These are phyloP conservation scores for Kwoniella dejecticola DNA, from an alignment of 768 basidiomycete species.

Conservation along the genomic window DNA sequence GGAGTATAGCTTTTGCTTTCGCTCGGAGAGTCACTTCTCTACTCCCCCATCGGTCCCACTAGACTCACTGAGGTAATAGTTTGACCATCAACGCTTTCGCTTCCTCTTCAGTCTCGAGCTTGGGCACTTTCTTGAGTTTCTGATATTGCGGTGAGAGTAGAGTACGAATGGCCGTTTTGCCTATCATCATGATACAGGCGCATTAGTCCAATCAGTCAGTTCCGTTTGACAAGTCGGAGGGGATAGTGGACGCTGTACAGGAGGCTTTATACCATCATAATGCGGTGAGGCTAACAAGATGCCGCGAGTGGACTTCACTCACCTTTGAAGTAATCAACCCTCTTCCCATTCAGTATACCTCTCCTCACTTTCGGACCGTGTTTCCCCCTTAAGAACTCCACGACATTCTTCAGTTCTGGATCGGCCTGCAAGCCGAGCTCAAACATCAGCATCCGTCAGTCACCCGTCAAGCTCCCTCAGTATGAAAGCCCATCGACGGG, in stretches of 20 bases:
- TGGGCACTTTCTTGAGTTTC: conserved; percentile 70
- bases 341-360: conserved; percentile 89
- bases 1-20: too few relatives aligned
- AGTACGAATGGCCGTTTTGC: conserved; percentile 89
- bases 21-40: not conserved
- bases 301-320: conserved; percentile 33
- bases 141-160: conserved; percentile 88
- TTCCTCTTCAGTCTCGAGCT: conserved; percentile 72
- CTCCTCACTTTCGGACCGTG: conserved; percentile 84
- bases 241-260: too few relatives aligned
- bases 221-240: too few relatives aligned
- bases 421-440: conserved; percentile 68
- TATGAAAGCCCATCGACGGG: too few relatives aligned
- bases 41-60: not conserved
- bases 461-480: too few relatives aligned
- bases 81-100: conserved; percentile 69
- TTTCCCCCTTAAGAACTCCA: conserved; percentile 81
- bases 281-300: too few relatives aligned
- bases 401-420: conserved; percentile 75
- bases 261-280: too few relatives aligned
- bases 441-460: too few relatives aligned
- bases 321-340: conserved; percentile 99
- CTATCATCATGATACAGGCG: conserved; percentile 57
- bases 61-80: conserved; percentile 66
- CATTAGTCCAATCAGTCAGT: not conserved